phyloP scores from a whole-genome alignment of 192 early-diverging fungal species.

The Umbelopsis vinacea region DNA sequence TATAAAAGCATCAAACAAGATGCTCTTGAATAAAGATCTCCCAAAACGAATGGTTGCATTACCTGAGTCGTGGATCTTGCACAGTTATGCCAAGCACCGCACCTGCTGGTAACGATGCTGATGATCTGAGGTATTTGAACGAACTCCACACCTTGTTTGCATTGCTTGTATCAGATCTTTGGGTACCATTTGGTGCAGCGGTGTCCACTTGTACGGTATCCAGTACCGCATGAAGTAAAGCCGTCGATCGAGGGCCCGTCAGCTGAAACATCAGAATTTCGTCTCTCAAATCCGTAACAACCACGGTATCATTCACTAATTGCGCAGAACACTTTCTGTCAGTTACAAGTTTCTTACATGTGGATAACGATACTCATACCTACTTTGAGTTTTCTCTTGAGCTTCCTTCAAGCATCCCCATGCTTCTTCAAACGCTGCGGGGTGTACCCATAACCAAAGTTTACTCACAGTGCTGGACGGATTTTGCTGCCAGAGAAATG shows the following conservation, averaged over 20 bases:
- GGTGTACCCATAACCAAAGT: constrained; percentile 87
- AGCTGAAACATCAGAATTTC: constrained; percentile 83
- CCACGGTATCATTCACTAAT: neutral
- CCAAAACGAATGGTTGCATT: constrained; percentile 11
- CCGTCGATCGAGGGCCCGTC: constrained; percentile 83
- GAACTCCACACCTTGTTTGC: constrained; percentile 46
- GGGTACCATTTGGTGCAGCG: neutral
- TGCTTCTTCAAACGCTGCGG: constrained; percentile 60
- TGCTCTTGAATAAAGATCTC: neutral
- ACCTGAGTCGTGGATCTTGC: constrained; percentile 84
- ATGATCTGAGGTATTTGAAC: constrained; percentile 56
- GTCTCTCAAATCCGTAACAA: constrained; percentile 51
- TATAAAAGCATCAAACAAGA: no score
- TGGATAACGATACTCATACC: neutral
- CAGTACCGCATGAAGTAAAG: constrained; percentile 72
- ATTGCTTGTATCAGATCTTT: neutral
- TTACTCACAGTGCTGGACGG: constrained; percentile 22
- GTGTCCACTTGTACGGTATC: constrained; percentile 28
- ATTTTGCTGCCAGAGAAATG: constrained; percentile 74
- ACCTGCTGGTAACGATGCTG: constrained; percentile 80
- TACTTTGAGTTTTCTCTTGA: neutral
- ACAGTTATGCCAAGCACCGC: constrained; percentile 78
- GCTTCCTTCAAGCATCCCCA: constrained; percentile 10
- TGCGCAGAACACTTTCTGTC: constrained; percentile 5
- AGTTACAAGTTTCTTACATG: neutral